A percentile compares a stretch with the other conserved stretches of the same genome.
phyloP scores from a whole-genome alignment of 345 rosid species.

The Passiflora organensis region DNA sequence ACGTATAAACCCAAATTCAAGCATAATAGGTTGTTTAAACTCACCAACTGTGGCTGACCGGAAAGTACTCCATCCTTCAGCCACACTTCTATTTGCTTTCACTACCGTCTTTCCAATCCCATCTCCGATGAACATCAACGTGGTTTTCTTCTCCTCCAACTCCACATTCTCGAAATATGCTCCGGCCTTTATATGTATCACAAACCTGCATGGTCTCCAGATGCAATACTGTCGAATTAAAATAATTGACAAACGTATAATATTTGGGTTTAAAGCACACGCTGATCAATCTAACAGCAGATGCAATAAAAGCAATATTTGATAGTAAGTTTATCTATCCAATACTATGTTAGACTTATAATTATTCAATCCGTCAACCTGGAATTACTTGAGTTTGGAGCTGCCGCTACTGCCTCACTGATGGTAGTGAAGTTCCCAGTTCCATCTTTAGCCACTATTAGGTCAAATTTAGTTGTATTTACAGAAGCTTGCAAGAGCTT shows the following conservation, averaged over 20 bases:
- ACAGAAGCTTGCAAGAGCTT: conserved; percentile 37
- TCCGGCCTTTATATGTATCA: conserved; percentile 73
- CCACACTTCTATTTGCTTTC: conserved; percentile 50
- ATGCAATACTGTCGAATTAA: no score
- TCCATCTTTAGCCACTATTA: conserved; percentile 69
- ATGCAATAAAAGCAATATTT: no score
- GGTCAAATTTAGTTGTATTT: conserved; percentile 32
- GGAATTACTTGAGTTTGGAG: conserved; percentile 63
- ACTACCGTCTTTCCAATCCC: conserved; percentile 71
- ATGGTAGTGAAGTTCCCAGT: conserved; percentile 61
- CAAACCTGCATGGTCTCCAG: conserved; percentile 52
- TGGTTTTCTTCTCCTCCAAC: conserved; percentile 49
- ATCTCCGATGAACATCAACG: conserved; percentile 73
- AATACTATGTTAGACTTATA: no score
- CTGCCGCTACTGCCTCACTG: conserved; percentile 55
- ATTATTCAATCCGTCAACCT: no score
- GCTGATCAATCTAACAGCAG: no score
- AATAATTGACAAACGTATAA: no score
- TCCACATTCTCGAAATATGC: conserved; percentile 72
- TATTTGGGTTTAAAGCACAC: background rate
- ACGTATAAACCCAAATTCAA: no score
- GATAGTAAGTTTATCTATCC: no score
- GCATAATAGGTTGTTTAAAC: no score
- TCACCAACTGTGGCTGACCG: conserved; percentile 86
- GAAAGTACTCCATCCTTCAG: conserved; percentile 75